Percentiles rank a stretch among this genome's conserved stretches.
These are phyloP conservation scores for Hypomyces perniciosus DNA, from an alignment of 2,329 filamentous ascomycete genomes.

Conservation along the genomic window DNA sequence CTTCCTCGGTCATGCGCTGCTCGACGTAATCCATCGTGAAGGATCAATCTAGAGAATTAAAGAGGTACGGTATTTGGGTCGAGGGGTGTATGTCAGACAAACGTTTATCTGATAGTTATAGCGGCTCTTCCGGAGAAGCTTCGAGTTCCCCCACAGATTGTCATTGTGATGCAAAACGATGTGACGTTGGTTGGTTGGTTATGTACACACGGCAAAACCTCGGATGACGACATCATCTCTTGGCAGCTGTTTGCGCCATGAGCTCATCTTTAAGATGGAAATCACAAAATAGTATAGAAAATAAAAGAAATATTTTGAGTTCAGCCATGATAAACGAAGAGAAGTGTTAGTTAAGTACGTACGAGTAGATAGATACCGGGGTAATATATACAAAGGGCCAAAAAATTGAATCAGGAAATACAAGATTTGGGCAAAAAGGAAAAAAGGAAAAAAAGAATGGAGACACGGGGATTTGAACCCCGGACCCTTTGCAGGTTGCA, in stretches of 20 bases:
- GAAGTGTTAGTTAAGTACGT: no score
- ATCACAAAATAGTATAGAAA: no score
- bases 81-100: no score
- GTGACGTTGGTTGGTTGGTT: neutral
- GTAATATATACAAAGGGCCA: neutral
- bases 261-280: no score
- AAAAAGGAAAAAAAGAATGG: constrained; percentile 11
- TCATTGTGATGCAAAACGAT: neutral
- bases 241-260: neutral
- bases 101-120: neutral
- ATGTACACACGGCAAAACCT: neutral
- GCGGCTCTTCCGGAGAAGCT: neutral
- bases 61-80: neutral
- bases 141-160: neutral
- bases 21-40: constrained; percentile 52
- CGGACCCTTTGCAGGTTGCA: constrained; percentile 12
- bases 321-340: neutral
- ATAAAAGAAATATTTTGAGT: neutral
- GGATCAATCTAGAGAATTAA: neutral
- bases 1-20: constrained; percentile 49
- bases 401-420: neutral
- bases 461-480: constrained; percentile 14
- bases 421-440: neutral
- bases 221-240: neutral
- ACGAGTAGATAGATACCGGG: no score